phyloP scores from a whole-genome alignment of 2,329 filamentous ascomycete genomes.

The Paraphoma sp. region DNA sequence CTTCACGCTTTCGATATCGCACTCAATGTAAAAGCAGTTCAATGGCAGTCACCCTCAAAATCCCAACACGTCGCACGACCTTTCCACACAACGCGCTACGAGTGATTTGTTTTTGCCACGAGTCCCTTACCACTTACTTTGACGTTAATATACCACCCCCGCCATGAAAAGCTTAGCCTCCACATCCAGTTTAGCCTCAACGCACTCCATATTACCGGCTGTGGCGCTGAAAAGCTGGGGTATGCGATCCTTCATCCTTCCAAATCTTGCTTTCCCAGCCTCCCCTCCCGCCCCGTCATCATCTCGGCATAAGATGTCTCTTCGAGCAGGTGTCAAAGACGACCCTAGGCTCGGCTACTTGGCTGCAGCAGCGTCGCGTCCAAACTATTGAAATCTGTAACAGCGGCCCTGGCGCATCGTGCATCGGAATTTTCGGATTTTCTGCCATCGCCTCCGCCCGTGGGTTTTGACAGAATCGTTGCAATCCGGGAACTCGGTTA shows the following conservation, averaged over 20 bases:
- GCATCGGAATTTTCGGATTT: neutral
- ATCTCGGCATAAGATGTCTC: too few species aligned
- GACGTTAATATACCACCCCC: conserved; percentile 12
- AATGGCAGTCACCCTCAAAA: too few species aligned
- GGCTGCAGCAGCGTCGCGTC: too few species aligned
- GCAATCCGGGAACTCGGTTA: neutral
- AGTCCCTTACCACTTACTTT: conserved; percentile 1
- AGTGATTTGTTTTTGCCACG: neutral
- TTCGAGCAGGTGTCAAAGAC: too few species aligned
- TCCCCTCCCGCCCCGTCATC: too few species aligned
- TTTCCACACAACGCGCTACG: too few species aligned
- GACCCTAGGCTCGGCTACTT: too few species aligned
- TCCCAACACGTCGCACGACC: too few species aligned
- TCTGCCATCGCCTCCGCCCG: neutral
- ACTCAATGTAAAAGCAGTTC: too few species aligned
- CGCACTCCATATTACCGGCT: conserved; percentile 9
- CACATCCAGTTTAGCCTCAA: conserved; percentile 3
- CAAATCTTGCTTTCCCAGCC: neutral
- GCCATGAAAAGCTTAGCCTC: conserved; percentile 1
- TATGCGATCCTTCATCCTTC: neutral
- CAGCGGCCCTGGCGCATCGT: neutral
- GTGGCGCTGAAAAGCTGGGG: conserved; percentile 4
- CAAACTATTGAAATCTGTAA: too few species aligned
- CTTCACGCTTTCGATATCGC: too few species aligned
- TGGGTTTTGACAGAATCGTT: neutral